phyloP scores from a whole-genome alignment of 495 filamentous ascomycete species.

The Baudoinia panamericana region DNA sequence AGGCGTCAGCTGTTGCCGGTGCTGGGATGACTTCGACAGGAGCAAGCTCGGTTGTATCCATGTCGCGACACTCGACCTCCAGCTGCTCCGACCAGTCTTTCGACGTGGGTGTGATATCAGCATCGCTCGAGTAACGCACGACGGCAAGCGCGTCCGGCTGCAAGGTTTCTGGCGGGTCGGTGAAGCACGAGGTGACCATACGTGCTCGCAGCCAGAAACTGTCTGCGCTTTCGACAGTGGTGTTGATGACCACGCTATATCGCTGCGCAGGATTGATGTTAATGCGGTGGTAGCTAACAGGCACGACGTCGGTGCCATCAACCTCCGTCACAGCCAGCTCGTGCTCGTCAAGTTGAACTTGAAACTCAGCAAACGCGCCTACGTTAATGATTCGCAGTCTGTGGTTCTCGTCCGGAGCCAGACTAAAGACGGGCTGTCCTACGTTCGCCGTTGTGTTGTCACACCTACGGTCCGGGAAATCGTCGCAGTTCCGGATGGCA shows the following conservation, averaged over 20 bases:
- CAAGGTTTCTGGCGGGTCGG: constrained; percentile 28
- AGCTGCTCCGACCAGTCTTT: constrained; percentile 29
- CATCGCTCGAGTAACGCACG: constrained; percentile 13
- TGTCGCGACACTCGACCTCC: constrained; percentile 35
- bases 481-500: constrained; percentile 36
- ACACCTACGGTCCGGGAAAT: constrained; percentile 35
- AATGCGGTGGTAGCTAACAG: constrained; percentile 21
- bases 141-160: constrained; percentile 23
- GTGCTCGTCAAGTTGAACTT: constrained; percentile 21
- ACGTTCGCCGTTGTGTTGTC: constrained; percentile 17
- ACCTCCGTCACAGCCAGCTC: constrained; percentile 15
- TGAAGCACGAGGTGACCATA: constrained; percentile 45
- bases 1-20: constrained; percentile 33
- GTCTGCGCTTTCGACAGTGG: constrained; percentile 16
- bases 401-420: constrained; percentile 21
- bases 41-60: constrained; percentile 30
- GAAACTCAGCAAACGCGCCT: constrained; percentile 17
- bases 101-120: constrained; percentile 14
- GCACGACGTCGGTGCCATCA: constrained; percentile 18
- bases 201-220: constrained; percentile 47
- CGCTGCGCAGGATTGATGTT: constrained; percentile 28
- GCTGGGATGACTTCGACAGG: constrained; percentile 32
- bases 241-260: constrained; percentile 28
- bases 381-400: constrained; percentile 28
- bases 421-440: constrained; percentile 13